Conservation (phyloP, 2,329 filamentous ascomycete genomes). For the Phialophora macrospora region DNA sequence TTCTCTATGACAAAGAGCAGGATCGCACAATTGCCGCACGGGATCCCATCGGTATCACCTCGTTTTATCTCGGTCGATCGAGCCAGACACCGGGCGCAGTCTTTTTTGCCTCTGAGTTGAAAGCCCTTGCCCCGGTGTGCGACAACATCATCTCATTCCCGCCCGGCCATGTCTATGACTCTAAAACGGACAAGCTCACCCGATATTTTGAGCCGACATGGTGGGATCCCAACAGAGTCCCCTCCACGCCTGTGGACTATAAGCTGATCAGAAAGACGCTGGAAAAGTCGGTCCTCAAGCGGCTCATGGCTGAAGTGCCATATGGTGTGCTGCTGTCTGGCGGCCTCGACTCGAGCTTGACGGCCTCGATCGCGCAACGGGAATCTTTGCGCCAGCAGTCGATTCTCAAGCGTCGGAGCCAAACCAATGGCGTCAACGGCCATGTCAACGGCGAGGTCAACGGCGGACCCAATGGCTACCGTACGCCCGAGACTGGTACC, state of each 20-base stretch:
- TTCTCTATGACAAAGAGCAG: slow-evolving; percentile 93
- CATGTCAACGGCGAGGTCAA: slow-evolving; percentile 43
- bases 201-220: slow-evolving; percentile 91
- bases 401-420: slow-evolving; percentile 50
- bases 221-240: slow-evolving; percentile 83
- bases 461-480: slow-evolving; percentile 45
- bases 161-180: slow-evolving; percentile 95
- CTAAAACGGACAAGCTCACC: slow-evolving; percentile 80
- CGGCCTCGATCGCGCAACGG: slow-evolving; percentile 92
- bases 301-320: slow-evolving; percentile 97
- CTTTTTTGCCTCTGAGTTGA: slow-evolving; percentile 97
- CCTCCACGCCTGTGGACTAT: slow-evolving; percentile 79
- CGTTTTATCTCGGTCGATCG: slow-evolving; percentile 93
- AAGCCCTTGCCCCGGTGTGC: slow-evolving; percentile 89
- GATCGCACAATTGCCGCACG: slow-evolving; percentile 92
- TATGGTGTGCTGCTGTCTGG: slow-evolving; percentile 96
- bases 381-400: slow-evolving; percentile 79
- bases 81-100: slow-evolving; percentile 80
- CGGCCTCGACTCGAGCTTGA: slow-evolving; percentile 92
- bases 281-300: slow-evolving; percentile 91
- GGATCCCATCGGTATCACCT: slow-evolving; percentile 96
- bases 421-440: slow-evolving; percentile 50
- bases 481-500: slow-evolving; percentile 61
- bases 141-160: slow-evolving; percentile 95
- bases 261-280: slow-evolving; percentile 79